Evolutionary conservation across 345 rosid genomes (phyloP).

Genomic region (Leavenworthia alabamica): DNA sequence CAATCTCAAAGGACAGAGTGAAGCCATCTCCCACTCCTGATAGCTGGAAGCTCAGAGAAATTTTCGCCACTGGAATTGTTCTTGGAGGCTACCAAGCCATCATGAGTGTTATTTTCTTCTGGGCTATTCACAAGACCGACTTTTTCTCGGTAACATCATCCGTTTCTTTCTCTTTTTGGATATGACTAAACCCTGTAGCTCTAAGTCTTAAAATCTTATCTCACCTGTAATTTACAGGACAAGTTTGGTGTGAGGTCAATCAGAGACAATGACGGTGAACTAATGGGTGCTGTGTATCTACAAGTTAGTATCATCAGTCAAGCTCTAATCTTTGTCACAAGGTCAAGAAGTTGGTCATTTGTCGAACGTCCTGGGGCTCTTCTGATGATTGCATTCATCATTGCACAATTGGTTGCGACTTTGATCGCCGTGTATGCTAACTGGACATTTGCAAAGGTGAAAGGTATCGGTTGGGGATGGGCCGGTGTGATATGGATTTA

Average conservation of each 20-base stretch:
- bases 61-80: constrained; percentile 80
- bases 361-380: constrained; percentile 36
- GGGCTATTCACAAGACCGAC: constrained; percentile 51
- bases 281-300: constrained; percentile 46
- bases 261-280: constrained; percentile 31
- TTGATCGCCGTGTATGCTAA: constrained; percentile 49
- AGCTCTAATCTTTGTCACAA: constrained; percentile 37
- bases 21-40: constrained; percentile 96
- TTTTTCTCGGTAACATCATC: constrained; percentile 42
- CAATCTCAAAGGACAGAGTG: constrained; percentile 89
- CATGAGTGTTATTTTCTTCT: constrained; percentile 89
- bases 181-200: neutral
- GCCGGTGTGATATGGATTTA: constrained; percentile 83
- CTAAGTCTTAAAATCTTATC: neutral
- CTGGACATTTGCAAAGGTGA: constrained; percentile 48
- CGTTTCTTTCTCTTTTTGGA: neutral
- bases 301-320: constrained; percentile 52
- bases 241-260: constrained; percentile 48
- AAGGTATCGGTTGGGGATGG: constrained; percentile 61
- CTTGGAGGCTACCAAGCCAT: constrained; percentile 80
- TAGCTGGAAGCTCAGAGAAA: constrained; percentile 90
- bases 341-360: constrained; percentile 38
- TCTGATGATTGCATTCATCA: constrained; percentile 28
- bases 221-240: constrained; percentile 39
- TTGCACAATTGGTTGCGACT: constrained; percentile 46